Conservation (phyloP, 2,329 filamentous ascomycete genomes). For the Dothiorella sarmentorum region DNA sequence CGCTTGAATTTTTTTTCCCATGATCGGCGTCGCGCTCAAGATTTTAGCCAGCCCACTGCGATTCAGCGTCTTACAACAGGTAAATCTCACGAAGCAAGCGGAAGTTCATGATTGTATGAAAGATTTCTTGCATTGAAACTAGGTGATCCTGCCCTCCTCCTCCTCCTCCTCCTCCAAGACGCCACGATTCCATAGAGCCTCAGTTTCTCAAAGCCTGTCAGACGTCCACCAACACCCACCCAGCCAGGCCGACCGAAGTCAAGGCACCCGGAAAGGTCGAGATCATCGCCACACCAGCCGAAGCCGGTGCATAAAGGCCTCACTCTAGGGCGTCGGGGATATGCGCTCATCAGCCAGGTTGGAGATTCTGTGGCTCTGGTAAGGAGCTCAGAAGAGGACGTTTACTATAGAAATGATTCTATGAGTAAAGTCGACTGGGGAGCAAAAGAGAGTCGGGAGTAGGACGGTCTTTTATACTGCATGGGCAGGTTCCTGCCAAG, state of each 20-base stretch:
- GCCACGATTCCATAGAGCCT: not conserved
- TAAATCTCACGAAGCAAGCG: not conserved
- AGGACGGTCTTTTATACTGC: no score
- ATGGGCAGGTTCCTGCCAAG: no score
- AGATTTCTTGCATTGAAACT: not conserved
- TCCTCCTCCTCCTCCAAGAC: not conserved
- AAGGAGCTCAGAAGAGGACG: conserved; percentile 87
- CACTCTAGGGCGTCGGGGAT: conserved; percentile 90
- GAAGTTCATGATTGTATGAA: no score
- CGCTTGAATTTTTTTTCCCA: not conserved
- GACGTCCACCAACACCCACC: conserved; percentile 81
- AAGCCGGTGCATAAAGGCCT: conserved; percentile 62
- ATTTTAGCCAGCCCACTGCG: not conserved
- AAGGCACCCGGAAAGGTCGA: conserved; percentile 68
- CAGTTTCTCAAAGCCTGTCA: conserved; percentile 62
- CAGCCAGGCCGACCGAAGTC: conserved; percentile 72
- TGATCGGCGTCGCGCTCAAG: not conserved
- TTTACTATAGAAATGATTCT: conserved; percentile 99
- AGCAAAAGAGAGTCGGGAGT: not conserved
- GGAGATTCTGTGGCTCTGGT: conserved; percentile 83
- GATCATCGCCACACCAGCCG: conserved; percentile 95
- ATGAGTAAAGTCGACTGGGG: conserved; percentile 22
- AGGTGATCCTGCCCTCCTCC: not conserved
- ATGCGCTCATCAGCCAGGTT: conserved; percentile 85
- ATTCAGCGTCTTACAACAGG: no score